These are phyloP conservation scores for Graphilbum fragrans DNA, from an alignment of 2,329 filamentous ascomycete genomes.

Conservation along the genomic window DNA sequence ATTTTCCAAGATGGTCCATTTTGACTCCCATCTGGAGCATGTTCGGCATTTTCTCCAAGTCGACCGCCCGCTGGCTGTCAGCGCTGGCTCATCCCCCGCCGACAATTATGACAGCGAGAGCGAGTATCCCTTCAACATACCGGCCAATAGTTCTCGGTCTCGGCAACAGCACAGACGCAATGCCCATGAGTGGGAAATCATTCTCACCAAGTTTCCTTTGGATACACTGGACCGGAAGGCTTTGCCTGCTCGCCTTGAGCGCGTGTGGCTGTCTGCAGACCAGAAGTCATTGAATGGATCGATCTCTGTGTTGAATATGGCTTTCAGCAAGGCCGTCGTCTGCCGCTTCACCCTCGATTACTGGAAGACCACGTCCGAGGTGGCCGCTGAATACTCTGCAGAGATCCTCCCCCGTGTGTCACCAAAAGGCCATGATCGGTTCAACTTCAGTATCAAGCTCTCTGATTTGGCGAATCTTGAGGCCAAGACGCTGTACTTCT, in stretches of 20 bases:
- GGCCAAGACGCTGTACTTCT: conserved; percentile 84
- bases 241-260: conserved; percentile 67
- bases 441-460: conserved; percentile 88
- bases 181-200: conserved; percentile 77
- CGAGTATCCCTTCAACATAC: conserved; percentile 69
- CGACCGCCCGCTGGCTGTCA: conserved; percentile 90
- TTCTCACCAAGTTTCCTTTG: conserved; percentile 69
- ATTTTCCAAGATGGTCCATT: conserved; percentile 95
- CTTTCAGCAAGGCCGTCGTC: conserved; percentile 81
- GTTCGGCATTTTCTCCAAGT: conserved; percentile 92
- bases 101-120: conserved; percentile 77
- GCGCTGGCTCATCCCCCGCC: conserved; percentile 81
- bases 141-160: background rate
- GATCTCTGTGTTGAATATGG: conserved; percentile 74
- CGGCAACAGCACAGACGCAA: conserved; percentile 22
- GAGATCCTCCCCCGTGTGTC: conserved; percentile 58
- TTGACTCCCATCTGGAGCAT: conserved; percentile 91
- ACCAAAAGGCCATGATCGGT: conserved; percentile 63
- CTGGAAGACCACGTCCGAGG: conserved; percentile 97
- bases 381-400: conserved; percentile 75
- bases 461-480: conserved; percentile 86
- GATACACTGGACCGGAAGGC: conserved; percentile 50
- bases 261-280: conserved; percentile 76
- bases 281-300: conserved; percentile 78
- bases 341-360: conserved; percentile 94